Conservation (phyloP, 495 filamentous ascomycete species). For the Penicillium arizonense region DNA sequence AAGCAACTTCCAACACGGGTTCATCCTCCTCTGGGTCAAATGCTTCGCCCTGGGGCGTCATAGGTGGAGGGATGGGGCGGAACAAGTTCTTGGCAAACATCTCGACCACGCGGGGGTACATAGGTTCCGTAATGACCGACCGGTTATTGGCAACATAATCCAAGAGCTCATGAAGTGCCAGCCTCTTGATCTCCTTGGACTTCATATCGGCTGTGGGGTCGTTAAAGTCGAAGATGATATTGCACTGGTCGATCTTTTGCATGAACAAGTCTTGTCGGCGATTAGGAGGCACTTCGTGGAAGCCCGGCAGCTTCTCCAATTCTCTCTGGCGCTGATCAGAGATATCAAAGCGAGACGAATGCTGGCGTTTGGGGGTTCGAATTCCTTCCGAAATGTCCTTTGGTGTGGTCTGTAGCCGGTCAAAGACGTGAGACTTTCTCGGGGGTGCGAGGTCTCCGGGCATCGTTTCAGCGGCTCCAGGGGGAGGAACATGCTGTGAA, state of each 20-base stretch:
- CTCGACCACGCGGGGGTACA: conserved; percentile 97
- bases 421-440: conserved; percentile 88
- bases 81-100: conserved; percentile 99
- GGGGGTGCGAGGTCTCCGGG: conserved; percentile 95
- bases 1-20: conserved; percentile 95
- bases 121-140: conserved; percentile 96
- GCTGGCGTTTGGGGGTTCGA: conserved; percentile 90
- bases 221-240: conserved; percentile 99
- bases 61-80: conserved; percentile 90
- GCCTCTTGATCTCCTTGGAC: conserved; percentile 98
- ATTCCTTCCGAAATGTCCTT: conserved; percentile 96
- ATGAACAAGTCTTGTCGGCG: conserved; percentile 97
- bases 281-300: conserved; percentile 95
- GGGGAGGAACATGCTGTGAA: conserved; percentile 82
- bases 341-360: conserved; percentile 97
- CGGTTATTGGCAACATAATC: conserved; percentile 99
- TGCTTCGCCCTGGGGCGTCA: conserved; percentile 97
- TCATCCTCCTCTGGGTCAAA: conserved; percentile 99
- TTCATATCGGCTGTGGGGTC: conserved; percentile 99
- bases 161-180: conserved; percentile 93
- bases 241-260: conserved; percentile 99
- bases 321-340: conserved; percentile 88
- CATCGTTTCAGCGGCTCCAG: conserved; percentile 96
- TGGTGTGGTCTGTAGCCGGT: conserved; percentile 87
- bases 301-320: conserved; percentile 95